A percentile compares a stretch with the other conserved stretches of the same genome.
Evolutionary conservation across 179 eudicot species (phyloP).

Genomic region (Carnegiea gigantea): DNA sequence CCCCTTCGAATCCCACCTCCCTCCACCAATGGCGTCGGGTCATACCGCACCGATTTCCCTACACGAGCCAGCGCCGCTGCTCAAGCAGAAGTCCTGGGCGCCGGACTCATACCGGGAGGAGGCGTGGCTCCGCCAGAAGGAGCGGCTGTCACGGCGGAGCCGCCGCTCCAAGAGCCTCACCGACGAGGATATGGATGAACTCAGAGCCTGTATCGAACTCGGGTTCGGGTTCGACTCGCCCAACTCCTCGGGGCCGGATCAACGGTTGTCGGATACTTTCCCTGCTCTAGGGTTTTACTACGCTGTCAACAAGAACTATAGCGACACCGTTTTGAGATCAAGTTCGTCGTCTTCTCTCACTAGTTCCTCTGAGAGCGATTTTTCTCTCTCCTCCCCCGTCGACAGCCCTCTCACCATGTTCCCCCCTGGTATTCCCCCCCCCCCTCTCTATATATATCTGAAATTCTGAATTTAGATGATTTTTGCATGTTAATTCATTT

Average conservation of each 20-base stretch:
- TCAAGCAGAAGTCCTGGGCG: conserved; percentile 72
- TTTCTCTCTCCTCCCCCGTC: conserved; percentile 39
- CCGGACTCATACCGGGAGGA: conserved; percentile 66
- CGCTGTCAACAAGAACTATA: conserved; percentile 61
- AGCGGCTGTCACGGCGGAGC: neutral
- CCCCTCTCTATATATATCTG: neutral
- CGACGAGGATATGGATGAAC: conserved; percentile 75
- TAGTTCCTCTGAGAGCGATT: conserved; percentile 38
- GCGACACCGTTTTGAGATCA: conserved; percentile 46
- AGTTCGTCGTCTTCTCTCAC: conserved; percentile 29
- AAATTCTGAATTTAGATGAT: neutral
- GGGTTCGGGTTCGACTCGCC: conserved; percentile 65
- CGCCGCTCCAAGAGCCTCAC: conserved; percentile 69
- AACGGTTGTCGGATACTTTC: conserved; percentile 48
- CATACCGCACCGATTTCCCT: neutral
- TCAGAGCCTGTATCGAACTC: conserved; percentile 75
- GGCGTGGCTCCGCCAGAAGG: conserved; percentile 59
- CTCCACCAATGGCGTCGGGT: neutral
- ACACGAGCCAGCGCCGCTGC: conserved; percentile 15
- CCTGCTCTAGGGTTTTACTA: conserved; percentile 67
- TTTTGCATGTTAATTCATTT: neutral
- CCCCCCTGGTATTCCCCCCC: conserved; percentile 66
- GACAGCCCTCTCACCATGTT: conserved; percentile 65
- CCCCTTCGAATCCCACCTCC: neutral
- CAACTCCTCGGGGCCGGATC: conserved; percentile 41